phyloP scores from a whole-genome alignment of 257 asterid species.

The Gentiana macrophylla region DNA sequence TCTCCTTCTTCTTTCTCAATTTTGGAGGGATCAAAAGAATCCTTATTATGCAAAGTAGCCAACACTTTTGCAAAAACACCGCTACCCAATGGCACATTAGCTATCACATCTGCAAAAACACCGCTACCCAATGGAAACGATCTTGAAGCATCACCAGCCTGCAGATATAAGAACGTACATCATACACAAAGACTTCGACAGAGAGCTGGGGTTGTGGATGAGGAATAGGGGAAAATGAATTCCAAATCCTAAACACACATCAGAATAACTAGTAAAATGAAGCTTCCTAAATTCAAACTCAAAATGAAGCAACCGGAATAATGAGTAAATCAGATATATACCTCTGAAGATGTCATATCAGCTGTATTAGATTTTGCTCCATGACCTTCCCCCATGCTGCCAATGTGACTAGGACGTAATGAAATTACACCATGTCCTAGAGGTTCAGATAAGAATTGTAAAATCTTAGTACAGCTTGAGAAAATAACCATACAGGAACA shows the following conservation, averaged over 20 bases:
- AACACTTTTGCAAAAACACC: slow-evolving; percentile 49
- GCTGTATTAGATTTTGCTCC: slow-evolving; percentile 36
- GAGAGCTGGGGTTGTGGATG: too few species aligned
- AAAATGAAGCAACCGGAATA: background rate
- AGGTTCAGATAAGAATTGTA: slow-evolving; percentile 4
- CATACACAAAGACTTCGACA: too few species aligned
- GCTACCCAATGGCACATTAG: slow-evolving; percentile 29
- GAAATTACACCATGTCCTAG: slow-evolving; percentile 43
- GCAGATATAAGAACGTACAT: slow-evolving; percentile 1
- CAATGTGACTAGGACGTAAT: slow-evolving; percentile 36
- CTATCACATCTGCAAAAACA: slow-evolving; percentile 20
- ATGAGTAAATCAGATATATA: slow-evolving; percentile 15
- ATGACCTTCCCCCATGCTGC: slow-evolving; percentile 28
- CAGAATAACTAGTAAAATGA: background rate
- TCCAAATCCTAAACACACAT: too few species aligned
- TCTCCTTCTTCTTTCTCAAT: slow-evolving; percentile 95
- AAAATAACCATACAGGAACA: background rate
- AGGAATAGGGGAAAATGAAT: too few species aligned
- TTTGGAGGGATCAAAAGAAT: slow-evolving; percentile 47
- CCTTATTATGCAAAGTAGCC: slow-evolving; percentile 32
- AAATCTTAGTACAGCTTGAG: background rate
- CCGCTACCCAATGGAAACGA: background rate
- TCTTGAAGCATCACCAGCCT: background rate
- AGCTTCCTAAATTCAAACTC: background rate
- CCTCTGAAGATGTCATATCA: slow-evolving; percentile 49